Base-by-base conservation (phyloP, 2,329 filamentous ascomycete genomes). In the Aphanoascus verrucosus region DNA sequence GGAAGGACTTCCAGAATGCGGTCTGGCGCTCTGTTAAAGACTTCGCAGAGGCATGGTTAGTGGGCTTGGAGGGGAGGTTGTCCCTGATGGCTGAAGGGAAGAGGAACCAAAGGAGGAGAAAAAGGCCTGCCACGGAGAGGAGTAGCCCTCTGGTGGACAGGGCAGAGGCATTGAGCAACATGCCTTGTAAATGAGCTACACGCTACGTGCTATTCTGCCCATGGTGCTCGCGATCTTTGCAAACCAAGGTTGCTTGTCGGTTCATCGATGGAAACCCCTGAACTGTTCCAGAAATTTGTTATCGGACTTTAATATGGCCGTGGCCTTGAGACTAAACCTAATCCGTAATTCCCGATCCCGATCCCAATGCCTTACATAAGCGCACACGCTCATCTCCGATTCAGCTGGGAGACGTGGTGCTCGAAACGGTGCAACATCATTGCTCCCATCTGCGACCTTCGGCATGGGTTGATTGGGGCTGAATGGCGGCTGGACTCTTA, bases 1-100 rank as follows among this genome's bases (percentile, higher is more conserved):
- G 62, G 32, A 71, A 64, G 11, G 62, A 56, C 5, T 55, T 60
- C 67, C 69, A 71, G 52, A 70, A 69, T 7, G 57, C 40, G 34
- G 62, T 62, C 55, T 66, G 64, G 14, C 52, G 47, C 37, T 54
- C 52, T 1, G 38, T 31, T 8, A 54, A 23, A 12, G 40, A 23
- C 8, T 28, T 11, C 2, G 45, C 14, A 38, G 35, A 41, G 1
- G 34, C n/a, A 42, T 53, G 42, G 17, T 41, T 47, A 8, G 15
- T 48, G 6, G 42, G 5, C 6, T 20, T 15, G 17, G 19, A 5
- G n/a, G 34, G 40, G 42, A 32, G 12, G 19, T 5, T 23, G 17
- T 53, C 38, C 41, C 32, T 31, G 35, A 53, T 23, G 23, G 14
- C 11, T 3, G 50, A 40, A 7, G 50, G 42, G 9, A 47, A 19